Conservation (phyloP, 2,329 filamentous ascomycete genomes). For the Fusarium begoniae region DNA sequence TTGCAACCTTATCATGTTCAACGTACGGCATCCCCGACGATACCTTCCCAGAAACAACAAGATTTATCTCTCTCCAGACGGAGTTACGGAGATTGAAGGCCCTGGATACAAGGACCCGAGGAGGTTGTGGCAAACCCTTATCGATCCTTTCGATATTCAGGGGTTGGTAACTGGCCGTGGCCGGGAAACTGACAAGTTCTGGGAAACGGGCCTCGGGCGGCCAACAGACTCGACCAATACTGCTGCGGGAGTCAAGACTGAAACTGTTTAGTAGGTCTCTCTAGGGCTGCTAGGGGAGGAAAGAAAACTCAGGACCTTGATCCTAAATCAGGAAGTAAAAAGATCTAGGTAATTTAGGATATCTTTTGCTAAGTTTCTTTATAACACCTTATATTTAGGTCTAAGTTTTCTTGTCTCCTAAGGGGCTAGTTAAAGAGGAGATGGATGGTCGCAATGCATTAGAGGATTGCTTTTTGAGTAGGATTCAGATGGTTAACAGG, state of each 20-base stretch:
- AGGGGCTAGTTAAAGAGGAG: background rate
- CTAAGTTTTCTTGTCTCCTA: no score
- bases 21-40: slow-evolving; percentile 59
- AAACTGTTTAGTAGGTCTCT: background rate
- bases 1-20: slow-evolving; percentile 59
- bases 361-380: no score
- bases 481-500: background rate
- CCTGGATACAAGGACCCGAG: slow-evolving; percentile 60
- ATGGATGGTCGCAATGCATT: background rate
- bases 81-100: slow-evolving; percentile 58
- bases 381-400: no score
- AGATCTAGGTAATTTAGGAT: no score
- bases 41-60: slow-evolving; percentile 60
- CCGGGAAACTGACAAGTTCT: slow-evolving; percentile 47
- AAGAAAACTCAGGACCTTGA: no score
- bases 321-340: no score
- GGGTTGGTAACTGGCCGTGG: slow-evolving; percentile 48
- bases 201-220: slow-evolving; percentile 41
- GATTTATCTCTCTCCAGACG: slow-evolving; percentile 61
- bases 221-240: background rate
- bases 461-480: background rate
- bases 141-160: slow-evolving; percentile 53
- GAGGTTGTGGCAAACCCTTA: slow-evolving; percentile 52
- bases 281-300: background rate
- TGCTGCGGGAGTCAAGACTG: background rate